Conservation (phyloP, 2,329 filamentous ascomycete genomes). For the Colletotrichum truncatum region DNA sequence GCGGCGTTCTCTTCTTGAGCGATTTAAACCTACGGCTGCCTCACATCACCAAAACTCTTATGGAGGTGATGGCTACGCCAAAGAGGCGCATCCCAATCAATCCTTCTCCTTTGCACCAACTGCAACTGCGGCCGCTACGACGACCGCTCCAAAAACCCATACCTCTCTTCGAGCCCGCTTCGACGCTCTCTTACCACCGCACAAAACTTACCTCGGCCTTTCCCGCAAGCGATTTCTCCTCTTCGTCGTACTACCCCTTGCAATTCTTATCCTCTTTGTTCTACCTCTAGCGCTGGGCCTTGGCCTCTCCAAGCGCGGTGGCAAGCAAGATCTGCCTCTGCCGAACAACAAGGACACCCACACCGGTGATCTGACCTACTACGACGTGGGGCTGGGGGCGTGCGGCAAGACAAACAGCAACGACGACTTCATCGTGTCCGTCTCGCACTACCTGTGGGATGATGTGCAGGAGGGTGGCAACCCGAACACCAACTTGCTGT, state of each 20-base stretch:
- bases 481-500: conserved; percentile 62
- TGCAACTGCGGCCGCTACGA: neutral
- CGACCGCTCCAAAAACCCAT: neutral
- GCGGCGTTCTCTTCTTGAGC: conserved; percentile 11
- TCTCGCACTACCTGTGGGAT: conserved; percentile 76
- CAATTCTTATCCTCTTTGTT: conserved; percentile 8
- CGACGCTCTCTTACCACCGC: conserved; percentile 12
- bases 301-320: conserved; percentile 10
- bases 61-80: neutral
- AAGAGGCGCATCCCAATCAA: neutral
- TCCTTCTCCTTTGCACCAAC: neutral
- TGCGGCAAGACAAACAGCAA: conserved; percentile 69
- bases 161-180: conserved; percentile 5
- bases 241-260: conserved; percentile 3
- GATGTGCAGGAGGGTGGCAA: conserved; percentile 57
- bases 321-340: neutral
- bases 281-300: conserved; percentile 18
- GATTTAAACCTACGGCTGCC: neutral
- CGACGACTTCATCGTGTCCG: conserved; percentile 69
- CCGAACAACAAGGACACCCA: conserved; percentile 10
- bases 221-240: conserved; percentile 14
- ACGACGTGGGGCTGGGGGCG: conserved; percentile 71
- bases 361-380: conserved; percentile 63
- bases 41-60: neutral
- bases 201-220: conserved; percentile 20